Evolutionary conservation across 23 red algal species (phyloP).

Genomic region (Pyropia haitanensis): DNA sequence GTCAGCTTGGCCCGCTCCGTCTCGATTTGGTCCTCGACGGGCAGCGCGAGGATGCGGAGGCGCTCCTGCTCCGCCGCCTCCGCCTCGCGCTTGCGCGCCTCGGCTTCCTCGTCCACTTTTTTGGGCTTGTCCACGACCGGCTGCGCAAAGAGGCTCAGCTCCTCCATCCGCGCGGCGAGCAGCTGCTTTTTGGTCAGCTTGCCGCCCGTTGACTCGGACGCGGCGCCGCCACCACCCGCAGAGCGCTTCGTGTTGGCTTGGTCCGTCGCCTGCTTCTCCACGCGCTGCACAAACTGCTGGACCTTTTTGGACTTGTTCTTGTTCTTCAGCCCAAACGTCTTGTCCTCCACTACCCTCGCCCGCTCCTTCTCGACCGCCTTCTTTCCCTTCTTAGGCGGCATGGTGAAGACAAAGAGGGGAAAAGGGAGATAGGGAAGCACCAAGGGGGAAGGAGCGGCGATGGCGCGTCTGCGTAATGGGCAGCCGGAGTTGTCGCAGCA

Average conservation of each 20-base stretch:
- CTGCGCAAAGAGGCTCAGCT: constrained; percentile 77
- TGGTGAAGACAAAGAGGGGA: constrained; percentile 7
- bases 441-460: no score
- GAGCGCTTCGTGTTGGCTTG: constrained; percentile 24
- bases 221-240: constrained; percentile 18
- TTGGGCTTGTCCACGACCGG: constrained; percentile 79
- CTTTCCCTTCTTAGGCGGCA: constrained; percentile 73
- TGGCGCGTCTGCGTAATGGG: no score
- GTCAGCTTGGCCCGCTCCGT: constrained; percentile 70
- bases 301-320: constrained; percentile 99
- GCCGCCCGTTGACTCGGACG: constrained; percentile 20
- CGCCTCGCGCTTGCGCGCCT: constrained; percentile 33
- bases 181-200: constrained; percentile 59
- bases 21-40: constrained; percentile 98
- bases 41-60: constrained; percentile 65
- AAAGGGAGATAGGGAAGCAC: no score
- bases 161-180: constrained; percentile 53
- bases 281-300: constrained; percentile 83
- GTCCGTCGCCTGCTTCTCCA: constrained; percentile 78
- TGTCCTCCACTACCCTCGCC: constrained; percentile 97
- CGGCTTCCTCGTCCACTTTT: constrained; percentile 45
- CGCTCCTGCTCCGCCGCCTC: constrained; percentile 72
- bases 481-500: no score
- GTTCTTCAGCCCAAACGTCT: constrained; percentile 99
- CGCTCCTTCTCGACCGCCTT: constrained; percentile 88